Conservation (phyloP, 441 rosid genomes). For the Arabidopsis lyrata region DNA sequence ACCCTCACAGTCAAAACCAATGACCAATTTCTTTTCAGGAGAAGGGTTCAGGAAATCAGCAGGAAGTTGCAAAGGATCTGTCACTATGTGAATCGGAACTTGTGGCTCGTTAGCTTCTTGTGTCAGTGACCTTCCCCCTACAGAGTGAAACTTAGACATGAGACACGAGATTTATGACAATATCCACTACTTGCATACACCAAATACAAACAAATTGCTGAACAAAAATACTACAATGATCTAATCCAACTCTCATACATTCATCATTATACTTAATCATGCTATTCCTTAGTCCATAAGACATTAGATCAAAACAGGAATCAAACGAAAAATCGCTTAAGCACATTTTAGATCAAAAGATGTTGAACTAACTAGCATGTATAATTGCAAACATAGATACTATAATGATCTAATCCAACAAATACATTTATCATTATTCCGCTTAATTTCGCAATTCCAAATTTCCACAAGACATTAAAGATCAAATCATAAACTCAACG, state of each 20-base stretch:
- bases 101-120: constrained; percentile 52
- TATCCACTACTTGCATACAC: neutral
- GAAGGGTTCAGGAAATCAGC: constrained; percentile 78
- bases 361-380: too few relatives aligned
- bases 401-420: neutral
- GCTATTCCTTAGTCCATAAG: too few relatives aligned
- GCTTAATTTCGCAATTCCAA: neutral
- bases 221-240: too few relatives aligned
- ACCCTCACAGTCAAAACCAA: constrained; percentile 97
- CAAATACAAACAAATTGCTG: neutral
- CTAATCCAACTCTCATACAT: too few relatives aligned
- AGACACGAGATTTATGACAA: neutral
- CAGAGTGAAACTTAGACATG: constrained; percentile 19
- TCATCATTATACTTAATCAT: too few relatives aligned
- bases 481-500: neutral
- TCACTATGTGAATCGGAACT: constrained; percentile 75
- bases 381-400: neutral
- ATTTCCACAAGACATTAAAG: too few relatives aligned
- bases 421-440: neutral
- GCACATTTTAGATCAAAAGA: too few relatives aligned
- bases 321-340: too few relatives aligned
- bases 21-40: constrained; percentile 60
- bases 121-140: constrained; percentile 58
- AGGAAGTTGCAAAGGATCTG: constrained; percentile 78
- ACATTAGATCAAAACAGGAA: too few relatives aligned